Percentiles rank a stretch among this genome's conserved stretches.
Conservation (phyloP, 2,329 filamentous ascomycete species). For the Corinectria fuckeliana region DNA sequence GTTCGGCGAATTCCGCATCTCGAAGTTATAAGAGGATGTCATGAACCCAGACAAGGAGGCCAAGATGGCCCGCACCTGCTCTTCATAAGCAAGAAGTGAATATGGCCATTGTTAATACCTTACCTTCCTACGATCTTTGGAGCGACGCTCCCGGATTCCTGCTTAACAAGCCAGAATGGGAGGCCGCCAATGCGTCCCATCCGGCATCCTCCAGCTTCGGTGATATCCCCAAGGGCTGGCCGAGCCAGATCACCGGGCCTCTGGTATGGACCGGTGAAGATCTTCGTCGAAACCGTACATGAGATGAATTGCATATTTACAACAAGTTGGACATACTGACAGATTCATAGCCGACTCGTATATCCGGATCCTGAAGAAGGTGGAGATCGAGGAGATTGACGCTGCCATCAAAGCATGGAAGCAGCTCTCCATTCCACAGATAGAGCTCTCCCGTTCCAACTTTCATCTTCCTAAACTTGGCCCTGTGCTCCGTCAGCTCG, state of each 20-base stretch:
- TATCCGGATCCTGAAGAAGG: not conserved
- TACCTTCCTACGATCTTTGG: conserved; percentile 1
- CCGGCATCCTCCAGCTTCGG: not conserved
- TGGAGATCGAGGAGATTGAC: conserved; percentile 2
- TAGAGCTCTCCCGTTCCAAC: not conserved
- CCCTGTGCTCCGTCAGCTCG: not conserved
- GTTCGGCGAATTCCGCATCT: too few species aligned
- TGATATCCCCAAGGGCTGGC: not conserved
- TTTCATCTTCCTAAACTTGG: not conserved
- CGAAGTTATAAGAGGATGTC: too few species aligned
- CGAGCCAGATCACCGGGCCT: not conserved
- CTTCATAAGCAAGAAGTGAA: too few species aligned
- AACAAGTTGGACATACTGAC: not conserved
- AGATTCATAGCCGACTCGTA: not conserved
- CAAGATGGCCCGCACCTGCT: too few species aligned
- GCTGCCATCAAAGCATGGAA: not conserved
- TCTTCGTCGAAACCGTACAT: not conserved
- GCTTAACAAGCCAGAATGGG: not conserved
- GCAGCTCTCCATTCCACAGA: not conserved
- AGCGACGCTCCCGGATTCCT: not conserved
- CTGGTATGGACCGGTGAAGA: not conserved
- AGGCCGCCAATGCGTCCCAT: not conserved
- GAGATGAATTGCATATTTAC: not conserved
- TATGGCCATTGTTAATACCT: not conserved
- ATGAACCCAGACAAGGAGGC: too few species aligned